Percentiles rank a stretch among this genome's conserved stretches.
Conservation (phyloP, 345 rosid genomes). For the Nasturtium officinale region DNA sequence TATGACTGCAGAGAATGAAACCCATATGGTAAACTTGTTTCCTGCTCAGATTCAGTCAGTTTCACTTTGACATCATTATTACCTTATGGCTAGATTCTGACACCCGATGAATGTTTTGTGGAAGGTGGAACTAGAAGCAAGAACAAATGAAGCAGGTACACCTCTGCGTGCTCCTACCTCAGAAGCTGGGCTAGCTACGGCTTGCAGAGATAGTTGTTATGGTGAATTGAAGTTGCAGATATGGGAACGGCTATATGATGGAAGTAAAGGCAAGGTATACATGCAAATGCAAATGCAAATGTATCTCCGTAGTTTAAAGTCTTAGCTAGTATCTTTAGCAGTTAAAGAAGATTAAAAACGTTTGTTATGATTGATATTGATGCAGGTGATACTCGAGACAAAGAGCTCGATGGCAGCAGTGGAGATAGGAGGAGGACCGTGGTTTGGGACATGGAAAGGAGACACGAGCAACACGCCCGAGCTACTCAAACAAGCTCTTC, state of each 20-base stretch:
- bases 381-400: conserved; percentile 71
- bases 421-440: conserved; percentile 97
- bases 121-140: conserved; percentile 83
- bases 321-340: neutral
- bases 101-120: conserved; percentile 10
- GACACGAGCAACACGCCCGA: conserved; percentile 60
- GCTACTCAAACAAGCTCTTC: conserved; percentile 55
- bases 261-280: conserved; percentile 84
- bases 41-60: conserved; percentile 11
- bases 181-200: conserved; percentile 83
- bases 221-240: conserved; percentile 73
- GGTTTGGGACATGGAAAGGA: conserved; percentile 93
- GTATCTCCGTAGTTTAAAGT: conserved; percentile 3
- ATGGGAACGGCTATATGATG: conserved; percentile 75
- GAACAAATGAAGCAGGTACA: conserved; percentile 73
- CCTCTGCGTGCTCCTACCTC: conserved; percentile 85
- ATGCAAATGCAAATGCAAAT: neutral
- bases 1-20: conserved; percentile 72
- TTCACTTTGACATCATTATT: conserved; percentile 14
- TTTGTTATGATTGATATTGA: conserved; percentile 9
- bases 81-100: conserved; percentile 6
- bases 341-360: neutral
- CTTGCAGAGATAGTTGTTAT: conserved; percentile 85
- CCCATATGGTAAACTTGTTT: conserved; percentile 56
- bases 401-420: conserved; percentile 86